Evolutionary conservation across 2,329 filamentous ascomycete genomes (phyloP).

Genomic region (Sclerotinia borealis): DNA sequence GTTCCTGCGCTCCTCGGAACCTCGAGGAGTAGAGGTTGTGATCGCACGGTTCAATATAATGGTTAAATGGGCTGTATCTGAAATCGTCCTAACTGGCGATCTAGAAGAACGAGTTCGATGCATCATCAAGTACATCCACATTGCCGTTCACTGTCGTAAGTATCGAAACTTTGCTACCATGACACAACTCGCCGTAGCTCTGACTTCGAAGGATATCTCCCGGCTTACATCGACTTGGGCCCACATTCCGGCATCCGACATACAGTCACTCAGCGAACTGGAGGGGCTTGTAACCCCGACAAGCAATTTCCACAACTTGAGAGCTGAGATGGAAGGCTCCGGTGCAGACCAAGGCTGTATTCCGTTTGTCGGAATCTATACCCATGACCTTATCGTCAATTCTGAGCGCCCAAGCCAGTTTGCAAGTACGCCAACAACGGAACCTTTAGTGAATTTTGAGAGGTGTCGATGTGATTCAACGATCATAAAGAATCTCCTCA

Average conservation of each 20-base stretch:
- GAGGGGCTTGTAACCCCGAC: slow-evolving; percentile 70
- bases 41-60: slow-evolving; percentile 84
- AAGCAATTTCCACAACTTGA: slow-evolving; percentile 70
- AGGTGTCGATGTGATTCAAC: slow-evolving; percentile 68
- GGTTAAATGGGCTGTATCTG: slow-evolving; percentile 80
- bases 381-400: slow-evolving; percentile 77
- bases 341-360: slow-evolving; percentile 66
- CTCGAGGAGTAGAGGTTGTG: slow-evolving; percentile 73
- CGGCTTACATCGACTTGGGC: slow-evolving; percentile 66
- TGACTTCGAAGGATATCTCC: slow-evolving; percentile 66
- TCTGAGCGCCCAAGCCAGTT: slow-evolving; percentile 72
- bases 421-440: slow-evolving; percentile 56
- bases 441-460: slow-evolving; percentile 77
- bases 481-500: slow-evolving; percentile 72
- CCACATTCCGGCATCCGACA: slow-evolving; percentile 59
- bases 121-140: slow-evolving; percentile 77
- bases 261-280: slow-evolving; percentile 60
- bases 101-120: slow-evolving; percentile 68
- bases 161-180: slow-evolving; percentile 80
- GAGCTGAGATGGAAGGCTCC: slow-evolving; percentile 70
- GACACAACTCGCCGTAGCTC: slow-evolving; percentile 71
- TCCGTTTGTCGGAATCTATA: slow-evolving; percentile 78
- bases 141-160: slow-evolving; percentile 67
- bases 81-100: slow-evolving; percentile 67
- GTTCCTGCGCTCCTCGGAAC: slow-evolving; percentile 66